Percentiles rank a stretch among this genome's conserved stretches.
Conservation (phyloP, 257 asterid genomes). For the Solanum ossicruentum region DNA sequence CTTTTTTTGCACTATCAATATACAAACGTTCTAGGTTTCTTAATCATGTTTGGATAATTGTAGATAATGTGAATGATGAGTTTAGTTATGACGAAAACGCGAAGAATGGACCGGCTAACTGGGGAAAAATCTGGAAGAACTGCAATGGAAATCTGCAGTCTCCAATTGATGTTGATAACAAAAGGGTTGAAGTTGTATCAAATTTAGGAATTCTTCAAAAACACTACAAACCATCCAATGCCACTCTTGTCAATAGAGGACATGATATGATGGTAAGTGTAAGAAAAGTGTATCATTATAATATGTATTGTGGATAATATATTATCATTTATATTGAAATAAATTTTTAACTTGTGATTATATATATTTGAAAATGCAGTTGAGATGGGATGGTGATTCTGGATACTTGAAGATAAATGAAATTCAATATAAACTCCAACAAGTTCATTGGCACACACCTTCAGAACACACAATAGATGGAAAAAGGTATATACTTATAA, state of each 20-base stretch:
- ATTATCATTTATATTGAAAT: neutral
- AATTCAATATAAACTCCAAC: conserved; percentile 28
- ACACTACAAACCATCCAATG: conserved; percentile 31
- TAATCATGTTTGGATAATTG: neutral
- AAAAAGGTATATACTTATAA: conserved; percentile 9
- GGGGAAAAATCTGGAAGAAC: conserved; percentile 59
- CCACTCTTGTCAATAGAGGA: conserved; percentile 63
- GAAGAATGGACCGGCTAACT: conserved; percentile 44
- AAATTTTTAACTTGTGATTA: neutral
- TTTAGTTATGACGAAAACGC: conserved; percentile 39
- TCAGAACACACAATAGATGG: conserved; percentile 56
- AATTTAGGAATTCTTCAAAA: conserved; percentile 31
- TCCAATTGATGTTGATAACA: conserved; percentile 47
- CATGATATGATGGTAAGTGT: conserved; percentile 66
- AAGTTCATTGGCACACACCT: conserved; percentile 58
- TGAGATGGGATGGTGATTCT: conserved; percentile 38
- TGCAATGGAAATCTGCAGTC: conserved; percentile 66
- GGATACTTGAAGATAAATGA: conserved; percentile 39
- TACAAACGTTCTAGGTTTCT: neutral
- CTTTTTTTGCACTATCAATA: neutral
- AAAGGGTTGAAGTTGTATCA: conserved; percentile 37
- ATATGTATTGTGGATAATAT: neutral
- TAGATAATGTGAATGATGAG: conserved; percentile 43
- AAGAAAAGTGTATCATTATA: neutral
- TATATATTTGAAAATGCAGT: conserved; percentile 12